These are phyloP conservation scores for Cyathus olla DNA, from an alignment of 1,284 basidiomycete species.

Conservation along the genomic window DNA sequence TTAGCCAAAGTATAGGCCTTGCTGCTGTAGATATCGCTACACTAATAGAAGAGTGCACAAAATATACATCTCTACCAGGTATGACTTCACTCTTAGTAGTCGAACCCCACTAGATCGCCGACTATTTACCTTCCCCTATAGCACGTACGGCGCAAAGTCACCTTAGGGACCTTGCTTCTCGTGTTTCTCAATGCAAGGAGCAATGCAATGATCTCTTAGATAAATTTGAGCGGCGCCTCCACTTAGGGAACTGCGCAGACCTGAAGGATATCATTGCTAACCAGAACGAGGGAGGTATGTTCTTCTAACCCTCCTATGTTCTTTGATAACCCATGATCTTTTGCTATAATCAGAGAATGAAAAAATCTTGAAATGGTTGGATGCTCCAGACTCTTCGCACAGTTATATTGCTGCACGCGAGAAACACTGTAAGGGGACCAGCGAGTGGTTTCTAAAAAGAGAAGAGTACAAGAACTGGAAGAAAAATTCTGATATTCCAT, in stretches of 20 bases:
- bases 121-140: not conserved
- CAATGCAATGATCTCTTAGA: not conserved
- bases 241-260: not conserved
- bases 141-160: not conserved
- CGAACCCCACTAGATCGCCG: no score
- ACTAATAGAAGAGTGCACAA: not conserved
- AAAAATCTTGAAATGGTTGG: slow-evolving; percentile 5
- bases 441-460: slow-evolving; percentile 3
- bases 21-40: not conserved
- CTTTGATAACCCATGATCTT: no score
- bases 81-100: not conserved
- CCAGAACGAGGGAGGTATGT: not conserved
- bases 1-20: not conserved
- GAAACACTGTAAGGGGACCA: not conserved
- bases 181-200: not conserved
- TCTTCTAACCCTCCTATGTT: no score
- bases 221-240: not conserved
- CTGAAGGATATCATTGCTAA: not conserved
- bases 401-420: not conserved
- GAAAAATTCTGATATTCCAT: not conserved
- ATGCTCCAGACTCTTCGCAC: slow-evolving; percentile 6
- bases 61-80: not conserved
- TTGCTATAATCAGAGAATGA: no score
- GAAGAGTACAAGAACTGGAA: not conserved
- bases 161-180: not conserved